Evolutionary conservation across 352 stramenopile genomes (phyloP), one percentile per base, ranked within the genome.

Genomic region (Phytophthora litchii): DNA sequence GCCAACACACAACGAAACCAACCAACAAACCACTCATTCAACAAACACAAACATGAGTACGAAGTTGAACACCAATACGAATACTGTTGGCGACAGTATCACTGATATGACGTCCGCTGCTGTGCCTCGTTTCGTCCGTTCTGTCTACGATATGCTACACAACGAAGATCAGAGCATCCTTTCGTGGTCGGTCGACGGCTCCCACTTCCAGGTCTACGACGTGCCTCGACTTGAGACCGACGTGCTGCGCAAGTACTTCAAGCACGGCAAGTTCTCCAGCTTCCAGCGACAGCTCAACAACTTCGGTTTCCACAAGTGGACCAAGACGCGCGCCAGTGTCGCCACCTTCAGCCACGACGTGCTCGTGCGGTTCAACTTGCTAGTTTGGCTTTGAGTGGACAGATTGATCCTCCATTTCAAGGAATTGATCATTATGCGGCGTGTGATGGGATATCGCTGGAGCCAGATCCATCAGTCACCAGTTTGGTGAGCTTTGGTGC

Each of bases 211-310:
- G 54, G 91, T 96, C 60, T 81, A 85, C 59, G 72, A 95, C 67
- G 72, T 87, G 38, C 74, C 78, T 17, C 56, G 45, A 14, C 78
- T 95, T 53, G 77, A 78, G 57, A 44, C 65, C 23, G 44, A 74
- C 17, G 70, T 95, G 38, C 63, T 95, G 46, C 83, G 86, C 11
- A 80, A 80, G 40, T 94, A 94, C 63, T 95, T 94, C 59, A 87
- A 85, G 42, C 86, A 95, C 63, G 76, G 66, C 57, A 95, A 89
- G 57, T 97, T 96, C 70, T 88, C 91, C 29, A 96, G 86, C 27
- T 89, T 97, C 46, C 86, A 95, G 56, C 80, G 91, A 17, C 89
- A 97, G 68, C 72, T 97, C 40, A 96, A 94, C 72, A 96, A 97
- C 62, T 97, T 97, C 71, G 79, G 70, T 11, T 97, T 97, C 66